Percentiles rank a stretch among this genome's conserved stretches.
phyloP scores from a whole-genome alignment of 352 stramenopile genomes.

The Hyaloperonospora brassicae region DNA sequence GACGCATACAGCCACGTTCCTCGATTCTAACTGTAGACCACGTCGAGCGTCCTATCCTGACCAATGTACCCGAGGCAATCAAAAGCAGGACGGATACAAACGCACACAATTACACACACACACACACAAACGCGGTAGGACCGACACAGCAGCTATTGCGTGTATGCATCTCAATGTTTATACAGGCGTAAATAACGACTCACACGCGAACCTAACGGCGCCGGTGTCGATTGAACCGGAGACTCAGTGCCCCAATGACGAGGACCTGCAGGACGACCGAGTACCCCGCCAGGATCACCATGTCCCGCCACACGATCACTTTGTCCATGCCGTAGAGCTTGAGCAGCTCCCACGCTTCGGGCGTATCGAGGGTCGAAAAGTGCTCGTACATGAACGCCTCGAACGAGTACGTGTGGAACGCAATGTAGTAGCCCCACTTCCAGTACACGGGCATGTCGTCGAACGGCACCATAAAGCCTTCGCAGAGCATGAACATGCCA shows the following conservation, averaged over 20 bases:
- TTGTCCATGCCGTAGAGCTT: constrained; percentile 48
- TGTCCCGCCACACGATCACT: constrained; percentile 41
- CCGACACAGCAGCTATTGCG: no score
- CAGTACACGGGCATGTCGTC: constrained; percentile 61
- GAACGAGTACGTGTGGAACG: constrained; percentile 85
- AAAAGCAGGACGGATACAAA: no score
- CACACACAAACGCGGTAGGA: no score
- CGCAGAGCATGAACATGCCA: constrained; percentile 83
- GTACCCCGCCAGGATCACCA: constrained; percentile 49
- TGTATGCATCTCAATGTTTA: constrained; percentile 6
- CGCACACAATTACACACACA: no score
- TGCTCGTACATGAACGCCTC: constrained; percentile 82
- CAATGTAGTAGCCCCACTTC: constrained; percentile 81
- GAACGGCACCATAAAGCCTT: constrained; percentile 79
- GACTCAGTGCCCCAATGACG: constrained; percentile 36
- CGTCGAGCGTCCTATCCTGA: no score
- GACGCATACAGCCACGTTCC: no score
- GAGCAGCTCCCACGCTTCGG: constrained; percentile 25
- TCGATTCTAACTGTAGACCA: no score
- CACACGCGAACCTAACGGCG: constrained; percentile 14
- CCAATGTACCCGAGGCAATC: no score
- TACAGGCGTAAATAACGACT: constrained; percentile 23
- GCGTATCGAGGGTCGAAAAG: constrained; percentile 33
- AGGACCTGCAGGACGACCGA: constrained; percentile 43
- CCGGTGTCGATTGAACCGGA: constrained; percentile 30